Percentiles rank a stretch among this genome's conserved stretches.
Evolutionary conservation across 2,329 filamentous ascomycete genomes (phyloP).

Genomic region (Cladobotryum mycophilum): DNA sequence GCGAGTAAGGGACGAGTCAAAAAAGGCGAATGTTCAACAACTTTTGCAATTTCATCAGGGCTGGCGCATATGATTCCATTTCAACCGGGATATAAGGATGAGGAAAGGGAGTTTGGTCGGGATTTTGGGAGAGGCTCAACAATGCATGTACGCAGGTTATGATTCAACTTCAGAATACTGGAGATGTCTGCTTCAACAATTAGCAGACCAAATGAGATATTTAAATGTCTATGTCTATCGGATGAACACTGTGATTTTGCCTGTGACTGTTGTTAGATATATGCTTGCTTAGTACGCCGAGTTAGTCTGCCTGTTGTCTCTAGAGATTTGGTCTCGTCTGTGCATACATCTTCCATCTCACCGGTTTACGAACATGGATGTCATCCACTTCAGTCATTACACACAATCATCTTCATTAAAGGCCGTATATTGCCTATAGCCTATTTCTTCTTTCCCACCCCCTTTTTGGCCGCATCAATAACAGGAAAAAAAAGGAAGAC

Average conservation of each 20-base stretch:
- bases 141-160: conserved; percentile 3
- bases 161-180: conserved; percentile 14
- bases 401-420: conserved; percentile 4
- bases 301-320: too few relatives aligned
- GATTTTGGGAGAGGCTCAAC: conserved; percentile 5
- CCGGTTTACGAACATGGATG: background rate
- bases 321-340: too few relatives aligned
- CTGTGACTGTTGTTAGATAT: too few relatives aligned
- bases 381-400: background rate
- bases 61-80: conserved; percentile 16
- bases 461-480: background rate
- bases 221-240: too few relatives aligned
- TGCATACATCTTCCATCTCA: too few relatives aligned
- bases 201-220: background rate
- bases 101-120: conserved; percentile 13
- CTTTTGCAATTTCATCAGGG: conserved; percentile 15
- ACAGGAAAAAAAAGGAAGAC: too few relatives aligned
- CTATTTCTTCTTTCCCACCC: conserved; percentile 2
- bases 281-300: too few relatives aligned
- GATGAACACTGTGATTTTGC: too few relatives aligned
- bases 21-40: conserved; percentile 22
- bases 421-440: conserved; percentile 10
- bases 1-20: conserved; percentile 6
- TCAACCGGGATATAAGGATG: conserved; percentile 3
- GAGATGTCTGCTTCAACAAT: conserved; percentile 14